Percentiles rank a stretch among this genome's conserved stretches.
phyloP scores from a whole-genome alignment of 192 early-diverging fungal species.

The Coemansia sp. region DNA sequence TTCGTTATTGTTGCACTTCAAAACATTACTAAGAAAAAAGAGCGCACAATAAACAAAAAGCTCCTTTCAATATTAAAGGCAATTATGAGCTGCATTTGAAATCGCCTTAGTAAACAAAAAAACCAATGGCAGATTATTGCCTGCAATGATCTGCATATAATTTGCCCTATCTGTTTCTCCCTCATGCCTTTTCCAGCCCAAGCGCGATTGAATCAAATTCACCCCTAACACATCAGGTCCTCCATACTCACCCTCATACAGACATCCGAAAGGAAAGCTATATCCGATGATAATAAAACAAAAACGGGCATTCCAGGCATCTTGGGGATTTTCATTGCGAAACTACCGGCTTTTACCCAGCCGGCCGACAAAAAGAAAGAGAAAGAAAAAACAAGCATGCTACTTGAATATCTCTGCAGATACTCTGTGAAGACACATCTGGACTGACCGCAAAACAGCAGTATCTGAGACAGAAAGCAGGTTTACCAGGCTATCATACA shows the following conservation, averaged over 20 bases:
- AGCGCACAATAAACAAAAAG: not conserved
- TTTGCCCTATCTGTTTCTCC: not conserved
- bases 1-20: not conserved
- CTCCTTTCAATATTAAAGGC: not conserved
- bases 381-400: not conserved
- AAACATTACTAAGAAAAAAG: not conserved
- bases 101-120: not conserved
- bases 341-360: too few relatives aligned
- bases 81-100: not conserved
- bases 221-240: not conserved
- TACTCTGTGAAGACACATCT: slow-evolving; percentile 29
- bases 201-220: not conserved
- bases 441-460: slow-evolving; percentile 15
- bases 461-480: slow-evolving; percentile 25
- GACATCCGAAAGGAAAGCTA: not conserved
- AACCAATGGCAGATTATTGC: not conserved
- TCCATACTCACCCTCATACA: not conserved
- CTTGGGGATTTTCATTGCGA: too few relatives aligned
- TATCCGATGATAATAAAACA: not conserved
- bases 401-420: slow-evolving; percentile 28
- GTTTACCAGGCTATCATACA: slow-evolving; percentile 29
- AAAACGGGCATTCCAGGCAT: too few relatives aligned
- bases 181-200: too few relatives aligned
- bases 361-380: not conserved
- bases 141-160: not conserved